A percentile compares a stretch with the other conserved stretches of the same genome.
Evolutionary conservation across 108 stramenopile species (phyloP).

Genomic region (Cyclostephanos tholiformis): DNA sequence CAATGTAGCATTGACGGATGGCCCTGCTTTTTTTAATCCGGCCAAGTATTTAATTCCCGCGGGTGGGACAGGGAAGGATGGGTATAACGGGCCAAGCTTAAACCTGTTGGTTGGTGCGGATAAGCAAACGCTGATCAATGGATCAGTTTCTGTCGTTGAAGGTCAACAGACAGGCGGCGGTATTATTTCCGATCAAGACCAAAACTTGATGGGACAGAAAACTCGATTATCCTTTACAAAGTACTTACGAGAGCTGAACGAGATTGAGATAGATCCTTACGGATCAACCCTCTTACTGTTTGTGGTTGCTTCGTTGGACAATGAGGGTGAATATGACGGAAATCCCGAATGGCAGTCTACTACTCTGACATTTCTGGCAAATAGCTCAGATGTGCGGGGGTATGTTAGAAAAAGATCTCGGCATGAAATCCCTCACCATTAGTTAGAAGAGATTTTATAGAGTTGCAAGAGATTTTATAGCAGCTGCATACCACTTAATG

Average conservation of each 20-base stretch:
- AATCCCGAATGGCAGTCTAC: constrained; percentile 39
- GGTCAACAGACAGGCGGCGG: neutral
- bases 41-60: constrained; percentile 46
- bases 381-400: constrained; percentile 1
- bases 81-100: constrained; percentile 33
- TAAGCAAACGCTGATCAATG: constrained; percentile 41
- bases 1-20: constrained; percentile 10
- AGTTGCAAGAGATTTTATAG: no score
- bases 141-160: constrained; percentile 4
- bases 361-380: constrained; percentile 16
- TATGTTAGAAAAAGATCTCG: constrained; percentile 8
- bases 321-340: constrained; percentile 25
- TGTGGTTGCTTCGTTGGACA: constrained; percentile 37
- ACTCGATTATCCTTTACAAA: constrained; percentile 30
- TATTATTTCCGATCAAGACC: neutral
- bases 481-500: no score
- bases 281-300: constrained; percentile 40
- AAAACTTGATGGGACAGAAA: neutral
- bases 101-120: constrained; percentile 4
- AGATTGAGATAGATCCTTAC: constrained; percentile 37
- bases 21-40: constrained; percentile 25
- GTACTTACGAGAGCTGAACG: constrained; percentile 36
- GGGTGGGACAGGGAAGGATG: constrained; percentile 18
- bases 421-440: neutral
- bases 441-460: no score